These are phyloP conservation scores for Alternaria alternata DNA, from an alignment of 2,329 filamentous ascomycete species.

Conservation along the genomic window DNA sequence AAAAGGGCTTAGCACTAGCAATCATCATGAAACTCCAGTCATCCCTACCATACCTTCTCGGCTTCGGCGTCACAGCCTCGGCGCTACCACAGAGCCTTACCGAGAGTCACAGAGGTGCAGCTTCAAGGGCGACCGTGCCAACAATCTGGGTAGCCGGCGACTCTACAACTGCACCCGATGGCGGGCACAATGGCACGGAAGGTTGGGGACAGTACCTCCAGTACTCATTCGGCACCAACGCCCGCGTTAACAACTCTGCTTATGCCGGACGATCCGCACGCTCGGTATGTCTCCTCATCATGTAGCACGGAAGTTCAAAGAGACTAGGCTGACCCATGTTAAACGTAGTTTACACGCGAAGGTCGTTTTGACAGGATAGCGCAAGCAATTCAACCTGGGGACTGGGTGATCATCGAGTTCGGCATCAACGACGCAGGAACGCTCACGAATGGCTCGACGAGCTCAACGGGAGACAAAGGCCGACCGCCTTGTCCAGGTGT, in stretches of 20 bases:
- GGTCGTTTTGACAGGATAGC: constrained; percentile 67
- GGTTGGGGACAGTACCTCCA: constrained; percentile 68
- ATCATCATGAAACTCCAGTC: background rate
- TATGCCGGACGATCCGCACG: constrained; percentile 70
- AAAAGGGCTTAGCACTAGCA: background rate
- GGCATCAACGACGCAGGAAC: constrained; percentile 67
- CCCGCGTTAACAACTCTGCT: constrained; percentile 66
- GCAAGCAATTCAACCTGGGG: constrained; percentile 60
- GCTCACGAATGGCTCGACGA: constrained; percentile 59
- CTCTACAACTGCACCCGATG: constrained; percentile 63
- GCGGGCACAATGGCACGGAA: constrained; percentile 49
- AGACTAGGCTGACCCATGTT: rapidly evolving
- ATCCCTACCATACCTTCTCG: background rate
- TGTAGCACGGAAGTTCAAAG: no score
- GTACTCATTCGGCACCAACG: constrained; percentile 56
- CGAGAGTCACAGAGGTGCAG: background rate
- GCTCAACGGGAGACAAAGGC: constrained; percentile 63
- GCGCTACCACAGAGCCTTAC: background rate
- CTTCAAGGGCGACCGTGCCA: constrained; percentile 3
- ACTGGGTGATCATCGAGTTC: constrained; percentile 73
- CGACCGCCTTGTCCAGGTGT: constrained; percentile 55
- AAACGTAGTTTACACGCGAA: constrained; percentile 63
- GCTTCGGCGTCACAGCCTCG: background rate
- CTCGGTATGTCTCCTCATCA: constrained; percentile 43
- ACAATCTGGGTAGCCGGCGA: constrained; percentile 60